phyloP scores from a whole-genome alignment of 768 basidiomycete genomes.

The Macrolepiota fuliginosa region DNA sequence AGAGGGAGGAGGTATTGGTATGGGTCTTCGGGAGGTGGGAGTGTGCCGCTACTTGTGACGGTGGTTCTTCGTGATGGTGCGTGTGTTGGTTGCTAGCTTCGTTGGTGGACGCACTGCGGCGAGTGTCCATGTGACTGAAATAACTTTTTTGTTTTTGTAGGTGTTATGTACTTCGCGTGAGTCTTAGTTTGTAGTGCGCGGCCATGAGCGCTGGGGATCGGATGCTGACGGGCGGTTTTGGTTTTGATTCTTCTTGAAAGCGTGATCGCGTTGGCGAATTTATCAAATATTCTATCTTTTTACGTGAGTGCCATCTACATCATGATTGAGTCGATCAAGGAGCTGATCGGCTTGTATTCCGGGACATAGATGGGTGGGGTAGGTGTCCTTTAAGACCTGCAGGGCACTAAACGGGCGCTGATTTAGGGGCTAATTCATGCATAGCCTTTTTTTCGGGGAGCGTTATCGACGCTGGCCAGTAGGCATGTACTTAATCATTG shows the following conservation, averaged over 20 bases:
- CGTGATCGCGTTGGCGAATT: slow-evolving; percentile 48
- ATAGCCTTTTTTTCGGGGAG: slow-evolving; percentile 44
- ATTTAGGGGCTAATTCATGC: not conserved
- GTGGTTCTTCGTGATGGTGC: slow-evolving; percentile 50
- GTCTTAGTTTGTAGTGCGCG: slow-evolving; percentile 16
- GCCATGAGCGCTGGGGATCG: not conserved
- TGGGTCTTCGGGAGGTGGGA: slow-evolving; percentile 15
- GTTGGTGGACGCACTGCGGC: not conserved
- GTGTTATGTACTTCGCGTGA: slow-evolving; percentile 56
- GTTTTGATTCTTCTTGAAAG: slow-evolving; percentile 22
- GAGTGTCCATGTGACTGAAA: not conserved
- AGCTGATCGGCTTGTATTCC: not conserved
- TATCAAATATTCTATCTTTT: slow-evolving; percentile 42
- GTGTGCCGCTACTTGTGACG: slow-evolving; percentile 33
- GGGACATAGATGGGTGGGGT: slow-evolving; percentile 25
- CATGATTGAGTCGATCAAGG: slow-evolving; percentile 3
- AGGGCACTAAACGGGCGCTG: not conserved
- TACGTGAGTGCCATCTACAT: slow-evolving; percentile 23
- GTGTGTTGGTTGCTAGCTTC: slow-evolving; percentile 16
- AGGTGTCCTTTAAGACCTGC: slow-evolving; percentile 1
- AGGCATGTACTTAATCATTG: slow-evolving; percentile 31
- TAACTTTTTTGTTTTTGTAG: slow-evolving; percentile 22
- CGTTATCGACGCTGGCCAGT: slow-evolving; percentile 49
- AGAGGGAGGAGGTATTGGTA: slow-evolving; percentile 21
- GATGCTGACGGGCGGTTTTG: not conserved